A percentile compares a stretch with the other conserved stretches of the same genome.
Conservation (phyloP, 2,329 filamentous ascomycete genomes). For the Iodosphaeria phyllophila region DNA sequence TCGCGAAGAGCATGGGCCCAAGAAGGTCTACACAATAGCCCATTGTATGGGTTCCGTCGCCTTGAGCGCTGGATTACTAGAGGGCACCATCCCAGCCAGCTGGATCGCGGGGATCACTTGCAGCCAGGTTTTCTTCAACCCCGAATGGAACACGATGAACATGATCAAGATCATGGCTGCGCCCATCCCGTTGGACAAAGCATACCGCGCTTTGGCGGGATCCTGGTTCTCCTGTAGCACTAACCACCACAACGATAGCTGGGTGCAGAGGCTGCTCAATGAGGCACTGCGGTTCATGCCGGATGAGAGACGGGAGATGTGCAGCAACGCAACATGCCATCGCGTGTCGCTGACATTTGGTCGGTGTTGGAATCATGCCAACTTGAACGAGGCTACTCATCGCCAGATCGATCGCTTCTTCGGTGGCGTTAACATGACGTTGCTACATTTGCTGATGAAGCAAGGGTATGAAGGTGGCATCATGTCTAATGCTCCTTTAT, state of each 20-base stretch:
- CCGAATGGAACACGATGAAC: constrained; percentile 36
- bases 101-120: constrained; percentile 40
- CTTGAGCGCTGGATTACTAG: constrained; percentile 36
- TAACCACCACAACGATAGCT: constrained; percentile 22
- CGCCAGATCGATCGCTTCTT: constrained; percentile 41
- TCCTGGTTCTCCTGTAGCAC: constrained; percentile 36
- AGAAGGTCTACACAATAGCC: constrained; percentile 34
- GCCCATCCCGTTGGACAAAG: constrained; percentile 26
- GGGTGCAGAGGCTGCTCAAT: constrained; percentile 31
- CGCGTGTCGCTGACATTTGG: constrained; percentile 40
- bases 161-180: constrained; percentile 31
- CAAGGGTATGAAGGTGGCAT: constrained; percentile 32
- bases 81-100: constrained; percentile 34
- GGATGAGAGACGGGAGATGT: constrained; percentile 33
- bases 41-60: constrained; percentile 48
- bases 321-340: constrained; percentile 42
- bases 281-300: constrained; percentile 40
- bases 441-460: constrained; percentile 35
- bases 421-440: constrained; percentile 40
- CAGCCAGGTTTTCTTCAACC: constrained; percentile 46
- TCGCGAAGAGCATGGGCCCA: constrained; percentile 15
- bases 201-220: constrained; percentile 28
- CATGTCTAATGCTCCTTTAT: constrained; percentile 30
- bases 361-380: constrained; percentile 43
- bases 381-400: constrained; percentile 48